Evolutionary conservation across 2,329 filamentous ascomycete species (phyloP), one percentile per base, ranked within the genome.

Genomic region (Xylariaceae sp.): DNA sequence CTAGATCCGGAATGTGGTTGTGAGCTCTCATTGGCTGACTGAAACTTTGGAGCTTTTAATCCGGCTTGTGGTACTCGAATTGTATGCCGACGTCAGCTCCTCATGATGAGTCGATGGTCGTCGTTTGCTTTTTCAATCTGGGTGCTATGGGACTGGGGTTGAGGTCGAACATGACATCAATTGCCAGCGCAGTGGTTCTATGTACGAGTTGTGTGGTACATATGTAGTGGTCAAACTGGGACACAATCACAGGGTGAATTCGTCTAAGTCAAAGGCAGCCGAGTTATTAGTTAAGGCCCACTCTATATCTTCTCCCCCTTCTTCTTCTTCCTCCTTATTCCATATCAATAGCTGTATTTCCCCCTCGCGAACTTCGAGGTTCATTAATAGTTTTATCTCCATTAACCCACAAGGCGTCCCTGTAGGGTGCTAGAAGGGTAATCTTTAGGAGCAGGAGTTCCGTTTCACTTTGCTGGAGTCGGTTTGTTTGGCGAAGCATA

Each of bases 91-190:
- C 44, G 14, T 16, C 14, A 10, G 32, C 49, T 47, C 20, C 40
- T 40, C 48, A 41, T 48, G 37, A 29, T 50, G 54, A 48, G 45
- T 50, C 45, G 52, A n/a, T 56, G 20, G 42, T 50, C 44, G 19
- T 54, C 51, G 43, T 10, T 40, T 46, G 20, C 44, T 40, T 44
- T 12, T 16, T 14, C 12, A 37, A 10, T 7, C 21, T 21, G 48
- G 42, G 40, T 57, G 59, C 57, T 49, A 57, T 48, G 2, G 29
- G 23, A 50, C 37, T 26, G n/a, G 49, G 12, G 29, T 55, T 26
- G n/a, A 51, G 12, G 29, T 55, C 46, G 37, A 47, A 52, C 54
- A 56, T 62, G 60, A 62, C 60, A 57, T 62, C 60, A 62, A 55
- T 26, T 19, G 41, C 19, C 7, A 43, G 6, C 19, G 32, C 29